phyloP scores from a whole-genome alignment of 768 basidiomycete genomes.

The Myochromella boudieri region DNA sequence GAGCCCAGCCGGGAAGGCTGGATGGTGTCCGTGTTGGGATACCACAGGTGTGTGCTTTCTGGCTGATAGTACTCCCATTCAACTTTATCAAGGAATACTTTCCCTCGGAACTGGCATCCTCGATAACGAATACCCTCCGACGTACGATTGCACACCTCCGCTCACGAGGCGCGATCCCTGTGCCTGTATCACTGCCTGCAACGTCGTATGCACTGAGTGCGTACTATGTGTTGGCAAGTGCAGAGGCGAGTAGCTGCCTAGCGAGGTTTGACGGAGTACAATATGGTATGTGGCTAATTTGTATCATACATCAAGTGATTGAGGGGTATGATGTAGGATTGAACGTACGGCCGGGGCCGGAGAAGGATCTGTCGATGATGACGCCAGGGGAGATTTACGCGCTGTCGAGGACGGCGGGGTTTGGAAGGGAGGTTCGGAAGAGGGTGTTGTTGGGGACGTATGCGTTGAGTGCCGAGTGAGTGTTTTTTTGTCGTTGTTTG shows the following conservation, averaged over 20 bases:
- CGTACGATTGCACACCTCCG: conserved; percentile 38
- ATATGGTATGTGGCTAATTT: conserved; percentile 52
- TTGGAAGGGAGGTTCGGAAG: conserved; percentile 84
- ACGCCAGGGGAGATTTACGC: conserved; percentile 54
- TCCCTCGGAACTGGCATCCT: conserved; percentile 58
- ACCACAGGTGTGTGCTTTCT: conserved; percentile 51
- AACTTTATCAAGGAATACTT: conserved; percentile 67
- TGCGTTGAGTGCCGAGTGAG: conserved; percentile 89
- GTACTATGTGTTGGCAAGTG: conserved; percentile 94
- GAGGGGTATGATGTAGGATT: too few species aligned
- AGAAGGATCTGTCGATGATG: conserved; percentile 45
- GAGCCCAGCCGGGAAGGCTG: conserved; percentile 27
- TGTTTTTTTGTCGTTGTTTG: conserved; percentile 4
- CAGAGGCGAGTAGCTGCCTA: conserved; percentile 91
- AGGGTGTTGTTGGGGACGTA: conserved; percentile 90
- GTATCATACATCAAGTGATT: too few species aligned
- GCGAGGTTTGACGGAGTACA: conserved; percentile 87
- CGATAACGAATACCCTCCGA: conserved; percentile 46
- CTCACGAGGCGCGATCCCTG: conserved; percentile 60
- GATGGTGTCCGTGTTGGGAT: conserved; percentile 70
- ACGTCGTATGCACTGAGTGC: conserved; percentile 78
- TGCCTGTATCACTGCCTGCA: conserved; percentile 72
- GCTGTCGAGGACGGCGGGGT: conserved; percentile 62
- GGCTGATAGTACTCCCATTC: not conserved
- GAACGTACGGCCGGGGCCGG: conserved; percentile 43